phyloP scores from a whole-genome alignment of 1,284 basidiomycete genomes.

The Boletus semigastroideus region DNA sequence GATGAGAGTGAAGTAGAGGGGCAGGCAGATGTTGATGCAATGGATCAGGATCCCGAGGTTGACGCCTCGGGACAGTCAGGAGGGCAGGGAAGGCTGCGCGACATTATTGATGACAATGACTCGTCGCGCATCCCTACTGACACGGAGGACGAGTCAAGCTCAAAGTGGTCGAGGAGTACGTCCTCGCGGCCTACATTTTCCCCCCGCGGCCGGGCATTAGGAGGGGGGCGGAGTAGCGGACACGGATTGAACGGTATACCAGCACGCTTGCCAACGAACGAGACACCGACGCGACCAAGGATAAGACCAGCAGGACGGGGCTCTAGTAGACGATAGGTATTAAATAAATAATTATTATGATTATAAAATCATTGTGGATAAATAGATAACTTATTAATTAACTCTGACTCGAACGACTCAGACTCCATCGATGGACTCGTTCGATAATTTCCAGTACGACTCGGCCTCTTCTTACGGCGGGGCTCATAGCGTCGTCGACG shows the following conservation, averaged over 20 bases:
- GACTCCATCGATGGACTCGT: conserved; percentile 65
- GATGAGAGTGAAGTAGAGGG: conserved; percentile 55
- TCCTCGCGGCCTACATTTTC: conserved; percentile 24
- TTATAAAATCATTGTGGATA: too few species aligned
- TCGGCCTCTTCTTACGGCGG: conserved; percentile 76
- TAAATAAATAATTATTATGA: conserved; percentile 31
- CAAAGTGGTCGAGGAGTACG: conserved; percentile 35
- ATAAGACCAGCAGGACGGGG: conserved; percentile 30
- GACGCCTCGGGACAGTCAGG: conserved; percentile 50
- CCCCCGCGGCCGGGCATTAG: conserved; percentile 14
- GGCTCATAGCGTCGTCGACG: conserved; percentile 72
- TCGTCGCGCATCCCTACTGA: conserved; percentile 23
- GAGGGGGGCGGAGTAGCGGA: conserved; percentile 23
- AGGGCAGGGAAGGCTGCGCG: conserved; percentile 39
- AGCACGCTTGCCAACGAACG: conserved; percentile 43
- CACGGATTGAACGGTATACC: conserved; percentile 28
- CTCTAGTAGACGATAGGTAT: conserved; percentile 36
- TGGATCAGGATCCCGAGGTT: conserved; percentile 63
- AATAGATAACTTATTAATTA: too few species aligned
- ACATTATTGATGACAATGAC: conserved; percentile 32
- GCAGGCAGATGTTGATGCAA: conserved; percentile 56
- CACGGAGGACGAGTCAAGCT: conserved; percentile 34
- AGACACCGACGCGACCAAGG: conserved; percentile 64
- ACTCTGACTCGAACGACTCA: conserved; percentile 25
- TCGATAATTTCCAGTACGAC: conserved; percentile 86